phyloP scores from a whole-genome alignment of 192 early-diverging fungal species.

The Funneliformis mosseae region DNA sequence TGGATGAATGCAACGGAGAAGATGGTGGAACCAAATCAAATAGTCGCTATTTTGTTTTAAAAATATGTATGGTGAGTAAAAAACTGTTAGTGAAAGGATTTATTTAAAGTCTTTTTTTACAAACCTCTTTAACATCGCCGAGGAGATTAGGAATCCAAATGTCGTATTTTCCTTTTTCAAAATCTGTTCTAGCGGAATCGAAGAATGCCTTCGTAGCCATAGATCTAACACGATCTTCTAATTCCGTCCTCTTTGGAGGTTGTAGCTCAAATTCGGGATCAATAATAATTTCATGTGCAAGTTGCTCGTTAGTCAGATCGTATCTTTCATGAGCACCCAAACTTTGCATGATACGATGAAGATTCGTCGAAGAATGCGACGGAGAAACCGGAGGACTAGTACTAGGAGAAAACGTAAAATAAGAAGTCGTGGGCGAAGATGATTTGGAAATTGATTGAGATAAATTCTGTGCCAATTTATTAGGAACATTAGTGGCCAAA shows the following conservation, averaged over 20 bases:
- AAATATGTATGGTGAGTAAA: too few species aligned
- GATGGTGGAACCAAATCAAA: constrained; percentile 62
- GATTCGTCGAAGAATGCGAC: constrained; percentile 21
- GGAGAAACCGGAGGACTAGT: neutral
- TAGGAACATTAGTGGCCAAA: neutral
- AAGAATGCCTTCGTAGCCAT: constrained; percentile 74
- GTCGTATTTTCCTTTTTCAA: constrained; percentile 50
- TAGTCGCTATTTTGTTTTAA: constrained; percentile 64
- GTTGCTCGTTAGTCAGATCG: constrained; percentile 61
- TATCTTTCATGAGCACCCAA: constrained; percentile 41
- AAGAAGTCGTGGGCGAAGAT: neutral
- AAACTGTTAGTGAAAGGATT: too few species aligned
- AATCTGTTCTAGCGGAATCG: constrained; percentile 64
- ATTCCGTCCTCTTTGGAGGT: constrained; percentile 34
- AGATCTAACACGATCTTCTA: constrained; percentile 60
- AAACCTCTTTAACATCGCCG: constrained; percentile 60
- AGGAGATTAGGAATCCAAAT: constrained; percentile 57
- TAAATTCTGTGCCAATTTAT: neutral
- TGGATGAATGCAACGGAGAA: constrained; percentile 54
- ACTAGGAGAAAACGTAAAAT: neutral
- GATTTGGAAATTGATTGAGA: neutral
- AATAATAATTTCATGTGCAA: constrained; percentile 76
- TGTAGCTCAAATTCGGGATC: constrained; percentile 71
- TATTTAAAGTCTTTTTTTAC: neutral
- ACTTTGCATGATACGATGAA: constrained; percentile 38